phyloP scores from a whole-genome alignment of 2,329 filamentous ascomycete genomes.

The Trichoderma breve region DNA sequence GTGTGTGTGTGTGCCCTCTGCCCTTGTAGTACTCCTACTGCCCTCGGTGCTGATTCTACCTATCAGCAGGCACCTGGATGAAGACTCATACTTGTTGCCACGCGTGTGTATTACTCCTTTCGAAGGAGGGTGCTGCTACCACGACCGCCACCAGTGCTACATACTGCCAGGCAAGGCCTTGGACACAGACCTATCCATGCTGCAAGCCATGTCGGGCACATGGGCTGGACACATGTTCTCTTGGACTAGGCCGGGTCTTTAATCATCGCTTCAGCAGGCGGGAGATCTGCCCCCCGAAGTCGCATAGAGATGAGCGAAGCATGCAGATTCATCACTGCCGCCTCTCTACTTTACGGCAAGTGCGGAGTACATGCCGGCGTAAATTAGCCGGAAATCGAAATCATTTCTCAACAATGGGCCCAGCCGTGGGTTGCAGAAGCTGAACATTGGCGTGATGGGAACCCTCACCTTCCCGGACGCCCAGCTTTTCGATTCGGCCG shows the following conservation, averaged over 20 bases:
- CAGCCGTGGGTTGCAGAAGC: slow-evolving; percentile 9
- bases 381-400: slow-evolving; percentile 17
- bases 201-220: slow-evolving; percentile 6
- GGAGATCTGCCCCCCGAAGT: slow-evolving; percentile 16
- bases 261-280: slow-evolving; percentile 16
- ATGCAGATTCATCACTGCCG: slow-evolving; percentile 9
- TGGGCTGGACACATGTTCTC: slow-evolving; percentile 10
- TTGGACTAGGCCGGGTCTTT: slow-evolving; percentile 15
- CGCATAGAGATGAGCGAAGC: slow-evolving; percentile 2
- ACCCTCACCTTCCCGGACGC: not conserved
- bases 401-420: not conserved
- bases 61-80: not conserved
- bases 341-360: not conserved
- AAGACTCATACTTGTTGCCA: not conserved
- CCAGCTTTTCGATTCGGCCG: not conserved
- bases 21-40: not conserved
- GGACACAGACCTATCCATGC: not conserved
- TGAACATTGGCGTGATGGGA: not conserved
- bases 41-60: not conserved
- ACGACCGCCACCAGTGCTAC: not conserved
- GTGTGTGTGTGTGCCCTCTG: not conserved
- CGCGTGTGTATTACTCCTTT: not conserved
- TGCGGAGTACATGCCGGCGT: slow-evolving; percentile 9
- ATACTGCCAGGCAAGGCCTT: not conserved
- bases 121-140: not conserved